Conservation (phyloP, 257 asterid species). For the Fraxinus cuspidata region DNA sequence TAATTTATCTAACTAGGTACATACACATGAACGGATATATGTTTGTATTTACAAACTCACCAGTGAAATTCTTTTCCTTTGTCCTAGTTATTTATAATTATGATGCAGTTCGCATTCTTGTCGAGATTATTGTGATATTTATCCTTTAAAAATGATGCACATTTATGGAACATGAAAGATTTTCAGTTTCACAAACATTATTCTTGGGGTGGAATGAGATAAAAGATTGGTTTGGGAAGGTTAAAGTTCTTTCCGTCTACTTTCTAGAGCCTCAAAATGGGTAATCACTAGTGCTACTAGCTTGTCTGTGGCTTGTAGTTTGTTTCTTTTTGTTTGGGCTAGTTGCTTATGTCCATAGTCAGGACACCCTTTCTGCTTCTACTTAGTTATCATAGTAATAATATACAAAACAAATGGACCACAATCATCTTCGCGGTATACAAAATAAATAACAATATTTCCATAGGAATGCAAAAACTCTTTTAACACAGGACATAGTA, state of each 20-base stretch:
- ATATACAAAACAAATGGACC: too few species aligned
- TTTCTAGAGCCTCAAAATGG: conserved; percentile 97
- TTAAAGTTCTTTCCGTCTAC: conserved; percentile 87
- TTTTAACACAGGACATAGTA: too few species aligned
- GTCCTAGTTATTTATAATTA: background rate
- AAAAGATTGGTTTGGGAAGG: conserved; percentile 92
- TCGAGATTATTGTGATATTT: conserved; percentile 11
- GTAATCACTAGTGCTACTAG: conserved; percentile 42
- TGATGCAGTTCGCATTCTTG: background rate
- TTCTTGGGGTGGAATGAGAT: conserved; percentile 85
- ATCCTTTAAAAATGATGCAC: conserved; percentile 12
- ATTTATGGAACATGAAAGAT: conserved; percentile 66
- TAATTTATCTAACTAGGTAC: background rate
- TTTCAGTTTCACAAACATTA: conserved; percentile 72
- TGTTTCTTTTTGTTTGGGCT: too few species aligned
- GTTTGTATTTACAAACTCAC: background rate
- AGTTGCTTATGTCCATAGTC: too few species aligned
- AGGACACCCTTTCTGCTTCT: too few species aligned
- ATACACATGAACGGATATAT: background rate
- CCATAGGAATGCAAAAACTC: too few species aligned
- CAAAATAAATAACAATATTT: too few species aligned
- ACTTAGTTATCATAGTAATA: too few species aligned
- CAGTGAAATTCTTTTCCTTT: background rate
- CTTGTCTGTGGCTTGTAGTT: too few species aligned
- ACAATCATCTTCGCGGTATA: too few species aligned